phyloP scores from a whole-genome alignment of 1,284 basidiomycete species.

The Moesziomyces antarcticus region DNA sequence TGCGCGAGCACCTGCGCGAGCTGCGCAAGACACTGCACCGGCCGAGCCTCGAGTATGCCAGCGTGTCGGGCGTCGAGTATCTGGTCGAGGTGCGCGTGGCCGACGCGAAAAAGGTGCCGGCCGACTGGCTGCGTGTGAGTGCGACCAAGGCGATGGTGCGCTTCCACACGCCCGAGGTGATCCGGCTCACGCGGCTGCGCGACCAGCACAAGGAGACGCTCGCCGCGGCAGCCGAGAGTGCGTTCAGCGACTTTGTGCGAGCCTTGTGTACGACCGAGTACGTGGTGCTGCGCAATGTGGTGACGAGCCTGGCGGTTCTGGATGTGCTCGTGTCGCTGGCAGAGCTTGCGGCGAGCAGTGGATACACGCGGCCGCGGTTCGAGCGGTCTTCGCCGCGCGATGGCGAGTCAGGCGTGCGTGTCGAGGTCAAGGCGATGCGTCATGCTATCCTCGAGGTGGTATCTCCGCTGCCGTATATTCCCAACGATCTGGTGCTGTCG shows the following conservation, averaged over 20 bases:
- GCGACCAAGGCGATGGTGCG: constrained; percentile 79
- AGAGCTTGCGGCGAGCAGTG: constrained; percentile 40
- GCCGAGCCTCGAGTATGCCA: constrained; percentile 81
- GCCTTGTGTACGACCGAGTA: constrained; percentile 47
- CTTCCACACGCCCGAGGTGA: constrained; percentile 83
- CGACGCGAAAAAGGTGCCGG: constrained; percentile 80
- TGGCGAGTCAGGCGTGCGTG: constrained; percentile 5
- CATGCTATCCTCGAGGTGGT: constrained; percentile 62
- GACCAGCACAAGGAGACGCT: constrained; percentile 83
- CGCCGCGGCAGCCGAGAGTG: constrained; percentile 70
- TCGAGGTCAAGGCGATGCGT: constrained; percentile 51
- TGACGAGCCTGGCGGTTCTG: constrained; percentile 47
- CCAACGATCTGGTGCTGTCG: constrained; percentile 53
- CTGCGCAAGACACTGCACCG: constrained; percentile 78
- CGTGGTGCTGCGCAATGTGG: constrained; percentile 47
- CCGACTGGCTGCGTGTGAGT: constrained; percentile 81
- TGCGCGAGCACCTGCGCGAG: constrained; percentile 79
- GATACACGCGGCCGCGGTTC: constrained; percentile 47
- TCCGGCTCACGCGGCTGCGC: constrained; percentile 77
- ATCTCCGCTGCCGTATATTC: constrained; percentile 45
- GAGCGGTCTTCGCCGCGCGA: neutral
- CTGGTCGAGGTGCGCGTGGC: constrained; percentile 74
- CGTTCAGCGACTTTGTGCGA: constrained; percentile 44
- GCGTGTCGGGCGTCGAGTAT: constrained; percentile 70
- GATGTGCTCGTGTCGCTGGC: constrained; percentile 57